phyloP scores from a whole-genome alignment of 2,329 filamentous ascomycete genomes.

The Dothistroma pini region DNA sequence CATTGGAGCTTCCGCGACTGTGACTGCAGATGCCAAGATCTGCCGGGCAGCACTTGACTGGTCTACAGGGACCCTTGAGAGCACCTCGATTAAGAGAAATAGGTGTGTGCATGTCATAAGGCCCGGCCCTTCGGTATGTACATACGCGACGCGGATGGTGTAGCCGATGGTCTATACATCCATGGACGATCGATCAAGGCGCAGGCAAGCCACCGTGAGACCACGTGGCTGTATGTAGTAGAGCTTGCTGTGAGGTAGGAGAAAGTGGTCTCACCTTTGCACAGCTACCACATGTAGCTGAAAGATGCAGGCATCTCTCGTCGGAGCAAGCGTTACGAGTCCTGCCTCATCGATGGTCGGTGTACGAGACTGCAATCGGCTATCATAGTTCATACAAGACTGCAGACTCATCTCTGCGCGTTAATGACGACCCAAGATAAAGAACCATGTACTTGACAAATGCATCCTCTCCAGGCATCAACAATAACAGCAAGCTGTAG shows the following conservation, averaged over 20 bases:
- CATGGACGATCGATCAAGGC: not conserved
- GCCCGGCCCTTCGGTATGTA: not conserved
- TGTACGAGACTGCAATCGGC: not conserved
- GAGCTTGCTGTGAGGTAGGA: not conserved
- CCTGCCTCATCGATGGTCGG: not conserved
- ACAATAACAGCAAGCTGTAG: not conserved
- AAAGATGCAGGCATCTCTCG: not conserved
- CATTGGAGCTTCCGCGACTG: not conserved
- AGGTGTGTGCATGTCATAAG: not conserved
- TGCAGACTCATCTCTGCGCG: not conserved
- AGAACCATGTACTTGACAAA: not conserved
- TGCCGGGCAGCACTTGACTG: not conserved
- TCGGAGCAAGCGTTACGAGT: not conserved
- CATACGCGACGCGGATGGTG: not conserved
- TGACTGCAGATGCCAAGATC: not conserved
- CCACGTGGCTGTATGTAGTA: not conserved
- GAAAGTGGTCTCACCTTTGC: not conserved
- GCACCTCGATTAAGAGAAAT: not conserved
- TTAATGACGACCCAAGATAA: not conserved
- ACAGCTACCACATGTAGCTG: not conserved
- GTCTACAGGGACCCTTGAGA: not conserved
- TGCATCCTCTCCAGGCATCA: not conserved
- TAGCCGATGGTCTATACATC: not conserved
- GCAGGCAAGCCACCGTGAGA: not conserved
- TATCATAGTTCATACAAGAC: not conserved